Conservation (phyloP, 345 rosid species). For the Eucalyptus curtisii region DNA sequence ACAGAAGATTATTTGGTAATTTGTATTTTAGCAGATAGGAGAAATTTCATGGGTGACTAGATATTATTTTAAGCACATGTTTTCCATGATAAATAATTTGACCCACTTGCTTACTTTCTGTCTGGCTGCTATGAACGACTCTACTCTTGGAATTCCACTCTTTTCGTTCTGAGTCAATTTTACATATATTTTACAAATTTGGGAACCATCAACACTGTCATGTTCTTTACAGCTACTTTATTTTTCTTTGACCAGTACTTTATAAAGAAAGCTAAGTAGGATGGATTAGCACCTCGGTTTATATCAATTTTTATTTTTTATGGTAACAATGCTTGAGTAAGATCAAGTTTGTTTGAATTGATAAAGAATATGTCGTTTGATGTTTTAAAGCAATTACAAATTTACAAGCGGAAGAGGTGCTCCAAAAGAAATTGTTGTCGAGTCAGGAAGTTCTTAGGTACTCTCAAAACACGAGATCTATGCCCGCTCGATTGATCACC, state of each 20-base stretch:
- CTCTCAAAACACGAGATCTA: not conserved
- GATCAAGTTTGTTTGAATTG: not conserved
- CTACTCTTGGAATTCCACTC: not conserved
- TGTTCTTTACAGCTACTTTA: not conserved
- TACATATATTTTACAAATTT: not conserved
- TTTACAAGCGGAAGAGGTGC: not conserved
- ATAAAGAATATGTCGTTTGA: not conserved
- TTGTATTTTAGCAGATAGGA: not conserved
- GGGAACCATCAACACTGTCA: not conserved
- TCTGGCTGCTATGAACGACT: not conserved
- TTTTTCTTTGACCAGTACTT: not conserved
- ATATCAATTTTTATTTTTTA: no score
- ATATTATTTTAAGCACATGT: not conserved
- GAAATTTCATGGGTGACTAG: not conserved
- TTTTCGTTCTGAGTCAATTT: not conserved
- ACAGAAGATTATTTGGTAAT: not conserved
- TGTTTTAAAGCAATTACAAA: not conserved
- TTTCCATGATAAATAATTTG: not conserved
- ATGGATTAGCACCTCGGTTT: not conserved
- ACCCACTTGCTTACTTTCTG: not conserved
- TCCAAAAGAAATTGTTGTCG: not conserved
- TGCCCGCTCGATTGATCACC: not conserved
- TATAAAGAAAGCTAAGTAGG: not conserved
- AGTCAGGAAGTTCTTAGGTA: accelerated
- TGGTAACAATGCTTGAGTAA: not conserved